Base-by-base conservation (phyloP, 371 early-diverging fungal genomes). In the Circinella minor region DNA sequence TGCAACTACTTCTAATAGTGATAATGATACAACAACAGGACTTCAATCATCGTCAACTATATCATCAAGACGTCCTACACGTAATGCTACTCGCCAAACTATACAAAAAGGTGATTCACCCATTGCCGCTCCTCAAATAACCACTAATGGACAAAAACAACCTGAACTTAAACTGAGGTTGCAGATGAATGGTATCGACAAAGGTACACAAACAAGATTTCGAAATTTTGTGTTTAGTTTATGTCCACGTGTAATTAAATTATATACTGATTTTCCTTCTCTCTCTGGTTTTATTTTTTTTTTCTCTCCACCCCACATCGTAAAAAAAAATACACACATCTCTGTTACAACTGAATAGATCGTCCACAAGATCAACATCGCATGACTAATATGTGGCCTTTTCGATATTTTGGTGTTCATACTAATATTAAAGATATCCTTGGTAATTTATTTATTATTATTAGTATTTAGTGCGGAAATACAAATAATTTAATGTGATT, bases 341-440 rank as follows among this genome's bases (percentile, higher is more conserved):
- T 27, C 27, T 27, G 27, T 2, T 27, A 1, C 27, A 27, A 27
- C 0, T 27, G 27, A 17, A 17, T 14, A 62, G 43, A 62, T 46
- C 47, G 39, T 4, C 59, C 10, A 13, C 59, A 20, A 46, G 27
- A 69, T 10, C 43, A 43, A 51, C 68, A n/a, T 34, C 76, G 71
- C 36, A 84, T 83, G 82, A 87, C 88, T 3, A 79, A 87, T 55
- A 82, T 89, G 86, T 96, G 93, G 93, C 96, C 96, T 11, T 96
- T 91, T 72, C 86, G 95, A 11, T 96, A 96, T 69, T 94, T 94
- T 84, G 95, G 94, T n/a, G 81, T 80, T 4, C 86, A 93, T 69
- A 89, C 91, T 4, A 84, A 91, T 46, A 77, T 90, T 34, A 81
- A 85, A 17, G 93, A 91, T 51, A 87, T 92, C 39, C 76, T 92